phyloP scores from a whole-genome alignment of 139 green algal species.

The Parachlorella kessleri region DNA sequence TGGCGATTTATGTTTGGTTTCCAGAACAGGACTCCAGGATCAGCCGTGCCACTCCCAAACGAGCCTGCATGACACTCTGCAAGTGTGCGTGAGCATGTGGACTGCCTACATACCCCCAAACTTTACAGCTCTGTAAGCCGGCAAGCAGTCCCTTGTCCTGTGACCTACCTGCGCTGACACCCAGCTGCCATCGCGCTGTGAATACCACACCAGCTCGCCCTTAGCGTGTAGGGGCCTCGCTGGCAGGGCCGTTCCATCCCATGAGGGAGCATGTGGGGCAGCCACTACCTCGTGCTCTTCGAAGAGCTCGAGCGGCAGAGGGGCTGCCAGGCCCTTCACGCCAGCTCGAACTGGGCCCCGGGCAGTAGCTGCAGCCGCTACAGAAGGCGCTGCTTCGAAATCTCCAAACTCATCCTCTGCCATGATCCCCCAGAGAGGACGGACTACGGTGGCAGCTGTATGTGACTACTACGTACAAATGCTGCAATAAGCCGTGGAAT shows the following conservation, averaged over 20 bases:
- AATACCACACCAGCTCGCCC: not conserved
- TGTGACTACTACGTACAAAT: too few relatives aligned
- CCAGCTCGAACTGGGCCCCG: not conserved
- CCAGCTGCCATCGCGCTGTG: not conserved
- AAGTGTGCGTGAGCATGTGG: not conserved
- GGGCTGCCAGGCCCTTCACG: not conserved
- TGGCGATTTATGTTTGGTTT: too few relatives aligned
- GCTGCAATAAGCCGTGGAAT: too few relatives aligned
- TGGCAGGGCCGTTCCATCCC: not conserved
- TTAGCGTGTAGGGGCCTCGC: not conserved
- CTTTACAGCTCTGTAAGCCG: not conserved
- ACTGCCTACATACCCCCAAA: not conserved
- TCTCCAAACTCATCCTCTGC: conserved; percentile 5
- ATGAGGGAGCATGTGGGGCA: not conserved
- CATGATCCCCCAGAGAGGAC: too few relatives aligned
- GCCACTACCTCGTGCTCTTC: not conserved
- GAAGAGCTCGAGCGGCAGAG: not conserved
- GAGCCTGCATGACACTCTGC: too few relatives aligned
- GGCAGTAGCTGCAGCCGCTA: not conserved
- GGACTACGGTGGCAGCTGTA: too few relatives aligned
- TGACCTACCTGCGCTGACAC: not conserved
- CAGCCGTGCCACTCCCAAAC: too few relatives aligned
- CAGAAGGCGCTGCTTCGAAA: not conserved
- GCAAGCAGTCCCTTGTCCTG: not conserved
- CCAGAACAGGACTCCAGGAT: too few relatives aligned